These are phyloP conservation scores for Phytophthora tentaculata DNA, from an alignment of 352 stramenopile species.

Conservation along the genomic window DNA sequence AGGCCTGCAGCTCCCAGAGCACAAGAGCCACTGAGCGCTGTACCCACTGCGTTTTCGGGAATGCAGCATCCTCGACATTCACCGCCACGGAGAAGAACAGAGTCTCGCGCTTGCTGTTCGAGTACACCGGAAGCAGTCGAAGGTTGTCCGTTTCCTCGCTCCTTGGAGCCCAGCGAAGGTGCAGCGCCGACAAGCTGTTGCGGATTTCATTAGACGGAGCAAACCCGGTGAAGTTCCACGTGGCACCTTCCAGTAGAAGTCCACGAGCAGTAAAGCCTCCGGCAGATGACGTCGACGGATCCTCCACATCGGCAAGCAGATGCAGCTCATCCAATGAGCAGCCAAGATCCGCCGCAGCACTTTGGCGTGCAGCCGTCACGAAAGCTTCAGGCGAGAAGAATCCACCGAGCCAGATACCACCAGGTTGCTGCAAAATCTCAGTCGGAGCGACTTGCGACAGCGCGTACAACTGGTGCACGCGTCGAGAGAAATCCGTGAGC, in stretches of 20 bases:
- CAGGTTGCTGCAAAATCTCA: slow-evolving; percentile 44
- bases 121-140: slow-evolving; percentile 87
- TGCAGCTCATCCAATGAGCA: slow-evolving; percentile 91
- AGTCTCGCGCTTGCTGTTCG: slow-evolving; percentile 70
- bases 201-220: slow-evolving; percentile 79
- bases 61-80: slow-evolving; percentile 49
- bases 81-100: slow-evolving; percentile 89
- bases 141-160: slow-evolving; percentile 26
- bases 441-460: slow-evolving; percentile 52
- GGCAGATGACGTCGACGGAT: slow-evolving; percentile 22
- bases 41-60: slow-evolving; percentile 74
- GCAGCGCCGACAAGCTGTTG: slow-evolving; percentile 66
- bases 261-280: slow-evolving; percentile 71
- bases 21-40: slow-evolving; percentile 84
- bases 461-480: slow-evolving; percentile 67
- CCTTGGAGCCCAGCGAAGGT: slow-evolving; percentile 72
- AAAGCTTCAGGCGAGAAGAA: slow-evolving; percentile 94
- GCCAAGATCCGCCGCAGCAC: slow-evolving; percentile 72
- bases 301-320: slow-evolving; percentile 76
- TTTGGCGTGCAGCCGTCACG: slow-evolving; percentile 92
- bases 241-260: slow-evolving; percentile 85
- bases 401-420: slow-evolving; percentile 90
- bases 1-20: slow-evolving; percentile 72
- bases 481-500: slow-evolving; percentile 83
- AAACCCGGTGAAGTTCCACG: slow-evolving; percentile 74